Evolutionary conservation across 73 alveolate species (phyloP).

Genomic region (Effrenium voratum): DNA sequence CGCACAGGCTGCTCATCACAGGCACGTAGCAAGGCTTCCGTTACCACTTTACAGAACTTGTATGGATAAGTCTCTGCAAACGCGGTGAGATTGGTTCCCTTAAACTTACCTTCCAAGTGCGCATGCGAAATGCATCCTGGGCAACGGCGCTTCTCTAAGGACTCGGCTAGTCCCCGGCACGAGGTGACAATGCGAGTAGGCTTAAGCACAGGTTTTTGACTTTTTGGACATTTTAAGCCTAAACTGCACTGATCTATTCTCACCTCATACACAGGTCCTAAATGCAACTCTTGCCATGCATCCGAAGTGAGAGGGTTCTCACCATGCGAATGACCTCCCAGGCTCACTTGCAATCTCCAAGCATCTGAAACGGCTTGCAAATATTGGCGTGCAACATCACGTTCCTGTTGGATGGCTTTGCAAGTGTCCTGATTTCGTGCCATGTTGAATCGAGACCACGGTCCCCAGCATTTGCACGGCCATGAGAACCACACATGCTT

Average conservation of each 20-base stretch:
- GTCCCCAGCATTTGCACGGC: background rate
- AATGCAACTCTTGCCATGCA: background rate
- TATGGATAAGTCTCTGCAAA: slow-evolving; percentile 2
- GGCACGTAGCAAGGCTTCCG: background rate
- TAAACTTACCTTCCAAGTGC: slow-evolving; percentile 5
- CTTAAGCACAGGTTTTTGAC: background rate
- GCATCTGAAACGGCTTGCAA: background rate
- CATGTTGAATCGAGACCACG: slow-evolving; percentile 15
- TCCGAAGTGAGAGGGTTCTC: slow-evolving; percentile 13
- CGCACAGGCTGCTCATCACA: background rate
- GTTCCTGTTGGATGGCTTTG: too few species aligned
- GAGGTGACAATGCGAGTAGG: slow-evolving; percentile 22
- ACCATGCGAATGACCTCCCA: background rate
- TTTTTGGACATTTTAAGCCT: background rate
- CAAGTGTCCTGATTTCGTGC: background rate
- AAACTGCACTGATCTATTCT: background rate
- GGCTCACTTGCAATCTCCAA: background rate
- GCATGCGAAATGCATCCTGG: background rate
- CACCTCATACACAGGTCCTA: background rate
- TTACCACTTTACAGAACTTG: background rate
- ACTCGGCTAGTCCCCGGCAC: background rate
- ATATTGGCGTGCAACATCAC: background rate
- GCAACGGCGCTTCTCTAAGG: background rate
- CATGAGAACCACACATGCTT: slow-evolving; percentile 7
- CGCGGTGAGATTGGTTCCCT: background rate